phyloP scores from a whole-genome alignment of 1,284 basidiomycete species.

The Apiotrichum mycotoxinovorans region DNA sequence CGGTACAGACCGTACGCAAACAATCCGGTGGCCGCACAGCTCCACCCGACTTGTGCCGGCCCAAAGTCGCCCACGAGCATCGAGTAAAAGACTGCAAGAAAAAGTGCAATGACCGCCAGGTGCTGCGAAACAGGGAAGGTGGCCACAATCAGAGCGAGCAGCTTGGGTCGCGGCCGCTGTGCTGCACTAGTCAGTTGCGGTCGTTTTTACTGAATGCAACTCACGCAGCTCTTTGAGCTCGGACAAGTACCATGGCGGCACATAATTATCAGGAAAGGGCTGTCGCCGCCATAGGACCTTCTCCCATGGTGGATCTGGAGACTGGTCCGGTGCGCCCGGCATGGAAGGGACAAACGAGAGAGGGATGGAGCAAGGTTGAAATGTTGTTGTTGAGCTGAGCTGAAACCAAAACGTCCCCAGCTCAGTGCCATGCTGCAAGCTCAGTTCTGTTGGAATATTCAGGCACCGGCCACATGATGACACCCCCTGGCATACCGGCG shows the following conservation, averaged over 20 bases:
- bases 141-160: constrained; percentile 65
- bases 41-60: constrained; percentile 66
- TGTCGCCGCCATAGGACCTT: constrained; percentile 80
- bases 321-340: background rate
- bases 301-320: constrained; percentile 57
- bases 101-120: constrained; percentile 71
- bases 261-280: constrained; percentile 77
- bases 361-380: too few species aligned
- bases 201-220: constrained; percentile 32
- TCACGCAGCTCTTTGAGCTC: constrained; percentile 73
- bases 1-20: constrained; percentile 60
- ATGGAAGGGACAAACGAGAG: background rate
- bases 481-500: too few species aligned
- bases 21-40: constrained; percentile 65
- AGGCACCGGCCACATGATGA: constrained; percentile 12
- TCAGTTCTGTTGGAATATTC: background rate
- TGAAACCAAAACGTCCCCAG: too few species aligned
- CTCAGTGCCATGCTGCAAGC: background rate
- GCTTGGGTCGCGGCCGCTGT: constrained; percentile 51
- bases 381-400: too few species aligned
- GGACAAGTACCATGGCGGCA: constrained; percentile 72
- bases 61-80: constrained; percentile 64
- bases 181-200: constrained; percentile 20
- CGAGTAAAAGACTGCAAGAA: constrained; percentile 72
- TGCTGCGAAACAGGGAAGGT: constrained; percentile 82